Base-by-base conservation (phyloP, 805 yeast species). In the Maudiozyma bulderi region DNA sequence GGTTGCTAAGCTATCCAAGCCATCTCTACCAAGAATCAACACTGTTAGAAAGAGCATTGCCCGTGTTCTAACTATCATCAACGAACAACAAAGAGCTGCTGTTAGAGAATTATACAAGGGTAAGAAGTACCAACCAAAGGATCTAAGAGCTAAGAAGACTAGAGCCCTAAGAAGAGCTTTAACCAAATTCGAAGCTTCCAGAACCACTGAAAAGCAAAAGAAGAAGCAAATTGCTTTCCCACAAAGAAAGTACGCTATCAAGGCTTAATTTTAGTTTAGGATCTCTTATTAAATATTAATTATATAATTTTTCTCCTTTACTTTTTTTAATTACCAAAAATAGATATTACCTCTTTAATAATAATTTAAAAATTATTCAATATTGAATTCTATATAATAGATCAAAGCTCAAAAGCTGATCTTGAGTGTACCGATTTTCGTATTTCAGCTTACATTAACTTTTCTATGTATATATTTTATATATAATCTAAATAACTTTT, bases 81-180 rank as follows among this genome's bases (percentile, higher is more conserved):
- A 87, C 93, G 82, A 84, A 69, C 88, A 86, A 81, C 96, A 89
- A 78, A 89, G 99, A 80, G 89, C 84, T 64, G 82, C 84, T 66
- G 96, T 88, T 73, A 87, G 88, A 77, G 93, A 84, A 72, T 84
- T 86, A 82, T 90, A 90, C 93, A 81, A 82, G 65, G 93, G 90
- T 75, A 84, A 87, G 84, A 90, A 89, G 80, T 86, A 82, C 85
- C 80, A 82, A 75, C 99, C 99, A 81, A 90, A 91, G 81, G 97
- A 91, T 75, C 83, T 93, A 78, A 93, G 98, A 81, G 96, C 89
- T 67, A 93, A 93, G 93, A 87, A 93, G 86, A 93, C 99, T 77
- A 91, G 99, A 85, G 98, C 99, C 76, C 78, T 93, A 77, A 91
- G 99, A 86, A 86, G 99, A 83, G 82, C 84, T 73, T 82, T 93